Percentiles rank a stretch among this genome's conserved stretches.
These are phyloP conservation scores for Irpex sp. DNA, from an alignment of 1,284 basidiomycete species.

Conservation along the genomic window DNA sequence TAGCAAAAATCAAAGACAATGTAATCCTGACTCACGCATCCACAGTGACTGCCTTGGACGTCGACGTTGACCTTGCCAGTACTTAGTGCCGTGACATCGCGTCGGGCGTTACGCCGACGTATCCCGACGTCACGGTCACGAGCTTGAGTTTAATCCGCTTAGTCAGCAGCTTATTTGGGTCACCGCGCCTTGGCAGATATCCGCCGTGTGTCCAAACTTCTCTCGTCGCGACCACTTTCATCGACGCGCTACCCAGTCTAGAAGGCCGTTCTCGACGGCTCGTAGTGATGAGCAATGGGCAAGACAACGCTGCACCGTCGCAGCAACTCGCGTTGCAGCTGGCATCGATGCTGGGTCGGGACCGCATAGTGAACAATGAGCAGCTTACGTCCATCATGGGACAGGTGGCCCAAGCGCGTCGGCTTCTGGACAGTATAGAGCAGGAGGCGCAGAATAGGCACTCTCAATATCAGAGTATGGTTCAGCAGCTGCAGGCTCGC, in stretches of 20 bases:
- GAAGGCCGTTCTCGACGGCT: neutral
- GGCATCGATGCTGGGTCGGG: neutral
- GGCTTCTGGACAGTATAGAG: neutral
- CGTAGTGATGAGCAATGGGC: neutral
- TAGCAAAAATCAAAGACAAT: too few species aligned
- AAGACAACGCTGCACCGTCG: neutral
- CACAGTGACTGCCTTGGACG: too few species aligned
- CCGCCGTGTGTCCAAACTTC: neutral
- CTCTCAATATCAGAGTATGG: neutral
- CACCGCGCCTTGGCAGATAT: neutral
- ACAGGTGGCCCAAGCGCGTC: neutral
- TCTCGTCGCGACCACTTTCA: neutral
- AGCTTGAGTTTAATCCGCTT: neutral
- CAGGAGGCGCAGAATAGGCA: neutral
- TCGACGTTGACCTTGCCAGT: too few species aligned
- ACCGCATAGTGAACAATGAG: neutral
- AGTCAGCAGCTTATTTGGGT: neutral
- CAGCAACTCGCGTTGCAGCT: neutral
- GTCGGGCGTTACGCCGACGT: neutral
- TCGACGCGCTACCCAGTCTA: neutral
- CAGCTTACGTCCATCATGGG: neutral
- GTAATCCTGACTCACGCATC: too few species aligned
- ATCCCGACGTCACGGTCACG: neutral
- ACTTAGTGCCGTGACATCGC: neutral
- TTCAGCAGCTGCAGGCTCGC: neutral